phyloP scores from a whole-genome alignment of 169 alveolate species.

The Blepharisma undulans region DNA sequence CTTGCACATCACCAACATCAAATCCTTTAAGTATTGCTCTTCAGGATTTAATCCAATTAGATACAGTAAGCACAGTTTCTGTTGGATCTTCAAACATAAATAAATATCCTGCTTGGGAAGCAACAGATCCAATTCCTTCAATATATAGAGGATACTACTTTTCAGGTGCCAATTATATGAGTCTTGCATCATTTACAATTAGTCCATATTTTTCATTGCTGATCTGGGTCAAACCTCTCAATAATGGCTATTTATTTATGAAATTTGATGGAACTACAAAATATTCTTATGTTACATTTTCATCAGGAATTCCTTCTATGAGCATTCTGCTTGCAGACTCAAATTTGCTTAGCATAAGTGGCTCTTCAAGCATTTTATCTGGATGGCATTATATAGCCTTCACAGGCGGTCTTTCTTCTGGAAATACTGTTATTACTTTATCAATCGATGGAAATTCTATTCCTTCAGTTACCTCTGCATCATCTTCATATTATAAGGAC shows the following conservation, averaged over 20 bases:
- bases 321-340: no score
- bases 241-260: background rate
- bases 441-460: no score
- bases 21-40: background rate
- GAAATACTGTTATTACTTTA: no score
- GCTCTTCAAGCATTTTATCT: no score
- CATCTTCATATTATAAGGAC: no score
- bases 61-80: background rate
- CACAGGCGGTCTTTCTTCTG: no score
- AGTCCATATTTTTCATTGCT: background rate
- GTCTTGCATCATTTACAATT: background rate
- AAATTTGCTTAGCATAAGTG: no score
- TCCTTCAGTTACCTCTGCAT: no score
- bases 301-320: no score
- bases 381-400: no score
- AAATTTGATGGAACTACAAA: background rate
- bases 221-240: background rate
- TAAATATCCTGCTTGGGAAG: background rate
- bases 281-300: background rate
- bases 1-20: no score
- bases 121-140: slow-evolving; percentile 1
- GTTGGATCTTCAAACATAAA: background rate
- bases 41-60: background rate
- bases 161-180: background rate
- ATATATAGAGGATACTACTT: slow-evolving; percentile 12